These are phyloP conservation scores for Leccinum variicolor DNA, from an alignment of 768 basidiomycete species.

Conservation along the genomic window DNA sequence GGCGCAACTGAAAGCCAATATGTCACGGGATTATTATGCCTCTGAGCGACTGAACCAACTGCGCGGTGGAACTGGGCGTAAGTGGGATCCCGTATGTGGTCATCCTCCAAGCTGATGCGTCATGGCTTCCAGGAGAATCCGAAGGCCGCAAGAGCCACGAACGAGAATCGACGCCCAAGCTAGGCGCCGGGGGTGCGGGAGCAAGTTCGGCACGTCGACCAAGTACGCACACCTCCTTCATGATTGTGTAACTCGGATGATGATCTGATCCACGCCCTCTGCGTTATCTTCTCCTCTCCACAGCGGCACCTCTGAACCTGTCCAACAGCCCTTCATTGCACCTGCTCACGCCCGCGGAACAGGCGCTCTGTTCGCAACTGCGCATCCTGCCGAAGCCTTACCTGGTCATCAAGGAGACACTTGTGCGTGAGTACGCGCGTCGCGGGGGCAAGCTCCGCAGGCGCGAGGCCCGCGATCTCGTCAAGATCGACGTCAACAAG, in stretches of 20 bases:
- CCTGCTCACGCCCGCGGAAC: constrained; percentile 85
- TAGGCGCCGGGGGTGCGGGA: constrained; percentile 32
- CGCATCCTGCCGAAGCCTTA: constrained; percentile 95
- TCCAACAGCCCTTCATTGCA: constrained; percentile 88
- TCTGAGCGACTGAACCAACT: constrained; percentile 50
- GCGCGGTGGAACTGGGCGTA: constrained; percentile 46
- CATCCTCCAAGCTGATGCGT: neutral
- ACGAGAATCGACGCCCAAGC: constrained; percentile 56
- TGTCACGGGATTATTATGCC: constrained; percentile 53
- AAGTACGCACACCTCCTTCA: constrained; percentile 30
- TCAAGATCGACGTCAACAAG: constrained; percentile 93
- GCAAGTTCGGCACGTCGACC: constrained; percentile 39
- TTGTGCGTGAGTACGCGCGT: constrained; percentile 90
- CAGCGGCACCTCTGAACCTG: constrained; percentile 75
- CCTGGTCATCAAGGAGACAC: constrained; percentile 91
- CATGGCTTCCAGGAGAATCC: constrained; percentile 33
- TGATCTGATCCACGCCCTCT: neutral
- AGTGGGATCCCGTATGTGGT: constrained; percentile 15
- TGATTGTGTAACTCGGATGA: neutral
- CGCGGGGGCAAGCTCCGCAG: constrained; percentile 85
- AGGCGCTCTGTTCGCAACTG: constrained; percentile 81
- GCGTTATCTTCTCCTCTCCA: neutral
- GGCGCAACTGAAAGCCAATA: constrained; percentile 60
- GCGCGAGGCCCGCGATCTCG: constrained; percentile 83
- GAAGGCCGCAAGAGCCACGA: constrained; percentile 60